Evolutionary conservation across 2,329 filamentous ascomycete genomes (phyloP).

Genomic region (Fusarium subglutinans): DNA sequence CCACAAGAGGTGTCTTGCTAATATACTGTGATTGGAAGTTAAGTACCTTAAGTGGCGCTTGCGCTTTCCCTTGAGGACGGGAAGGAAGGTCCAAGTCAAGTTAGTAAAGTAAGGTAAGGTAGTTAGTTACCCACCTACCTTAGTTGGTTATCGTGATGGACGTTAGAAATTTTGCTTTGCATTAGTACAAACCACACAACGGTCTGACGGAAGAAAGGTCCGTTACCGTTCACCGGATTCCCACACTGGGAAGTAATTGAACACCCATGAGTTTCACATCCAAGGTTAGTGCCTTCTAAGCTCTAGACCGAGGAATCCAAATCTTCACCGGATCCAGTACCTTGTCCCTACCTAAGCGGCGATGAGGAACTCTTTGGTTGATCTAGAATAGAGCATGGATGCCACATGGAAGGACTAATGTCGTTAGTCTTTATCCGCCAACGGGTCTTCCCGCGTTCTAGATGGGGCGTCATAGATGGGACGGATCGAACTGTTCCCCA

Average conservation of each 20-base stretch:
- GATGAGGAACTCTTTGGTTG: background rate
- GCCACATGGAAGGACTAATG: conserved; percentile 23
- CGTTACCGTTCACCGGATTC: background rate
- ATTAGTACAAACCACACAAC: conserved; percentile 2
- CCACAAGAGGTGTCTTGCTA: conserved; percentile 3
- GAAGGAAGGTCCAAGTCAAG: background rate
- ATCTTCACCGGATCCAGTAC: background rate
- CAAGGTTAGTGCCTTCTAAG: background rate
- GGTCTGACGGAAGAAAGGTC: background rate
- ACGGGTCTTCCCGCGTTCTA: conserved; percentile 21
- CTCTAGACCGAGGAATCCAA: background rate
- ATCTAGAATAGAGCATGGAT: conserved; percentile 28
- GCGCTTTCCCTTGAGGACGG: background rate
- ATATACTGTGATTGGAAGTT: conserved; percentile 22
- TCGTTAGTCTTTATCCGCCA: conserved; percentile 14
- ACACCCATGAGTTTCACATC: conserved; percentile 1
- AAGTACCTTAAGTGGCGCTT: conserved; percentile 14
- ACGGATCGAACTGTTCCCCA: conserved; percentile 1
- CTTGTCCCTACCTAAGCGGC: conserved; percentile 6
- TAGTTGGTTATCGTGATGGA: background rate
- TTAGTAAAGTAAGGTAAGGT: background rate
- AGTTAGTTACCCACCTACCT: background rate
- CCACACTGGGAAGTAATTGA: background rate
- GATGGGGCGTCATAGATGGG: background rate
- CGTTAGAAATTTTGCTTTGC: conserved; percentile 1